These are phyloP conservation scores for Candida maltosa DNA, from an alignment of 805 yeast species.

Conservation along the genomic window DNA sequence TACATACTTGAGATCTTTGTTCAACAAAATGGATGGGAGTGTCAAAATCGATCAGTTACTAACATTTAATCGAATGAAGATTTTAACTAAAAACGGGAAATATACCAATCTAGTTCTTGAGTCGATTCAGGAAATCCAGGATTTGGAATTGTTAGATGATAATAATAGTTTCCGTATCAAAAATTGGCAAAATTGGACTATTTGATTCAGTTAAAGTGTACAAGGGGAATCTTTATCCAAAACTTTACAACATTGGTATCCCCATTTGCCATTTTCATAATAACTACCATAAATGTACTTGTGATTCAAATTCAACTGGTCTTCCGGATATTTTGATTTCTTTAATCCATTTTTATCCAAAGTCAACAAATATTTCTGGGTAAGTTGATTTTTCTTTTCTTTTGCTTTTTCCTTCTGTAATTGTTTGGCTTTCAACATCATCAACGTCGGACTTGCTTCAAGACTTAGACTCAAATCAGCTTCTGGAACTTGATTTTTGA, in stretches of 20 bases:
- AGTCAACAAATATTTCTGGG: neutral
- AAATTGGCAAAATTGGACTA: constrained; percentile 17
- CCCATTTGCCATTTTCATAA: constrained; percentile 19
- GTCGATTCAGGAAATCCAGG: constrained; percentile 9
- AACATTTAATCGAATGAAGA: constrained; percentile 14
- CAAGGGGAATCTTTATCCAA: constrained; percentile 9
- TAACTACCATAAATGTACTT: constrained; percentile 17
- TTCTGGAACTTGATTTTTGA: no score
- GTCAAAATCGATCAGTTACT: constrained; percentile 14
- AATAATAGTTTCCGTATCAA: constrained; percentile 11
- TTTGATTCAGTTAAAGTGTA: neutral
- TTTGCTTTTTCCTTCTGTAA: constrained; percentile 13
- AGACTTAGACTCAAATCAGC: constrained; percentile 26
- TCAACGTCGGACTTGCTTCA: constrained; percentile 37
- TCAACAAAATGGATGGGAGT: constrained; percentile 13
- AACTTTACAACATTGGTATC: constrained; percentile 17
- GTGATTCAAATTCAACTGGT: constrained; percentile 9
- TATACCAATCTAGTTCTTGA: constrained; percentile 10
- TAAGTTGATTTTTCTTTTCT: neutral
- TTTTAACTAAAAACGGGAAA: constrained; percentile 13
- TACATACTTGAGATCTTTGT: constrained; percentile 14
- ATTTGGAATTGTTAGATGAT: constrained; percentile 13
- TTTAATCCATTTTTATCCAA: constrained; percentile 8
- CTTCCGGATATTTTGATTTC: constrained; percentile 11
- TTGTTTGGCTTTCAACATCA: constrained; percentile 25